Conservation (phyloP, 371 early-diverging fungal genomes). For the Circinella umbellata region DNA sequence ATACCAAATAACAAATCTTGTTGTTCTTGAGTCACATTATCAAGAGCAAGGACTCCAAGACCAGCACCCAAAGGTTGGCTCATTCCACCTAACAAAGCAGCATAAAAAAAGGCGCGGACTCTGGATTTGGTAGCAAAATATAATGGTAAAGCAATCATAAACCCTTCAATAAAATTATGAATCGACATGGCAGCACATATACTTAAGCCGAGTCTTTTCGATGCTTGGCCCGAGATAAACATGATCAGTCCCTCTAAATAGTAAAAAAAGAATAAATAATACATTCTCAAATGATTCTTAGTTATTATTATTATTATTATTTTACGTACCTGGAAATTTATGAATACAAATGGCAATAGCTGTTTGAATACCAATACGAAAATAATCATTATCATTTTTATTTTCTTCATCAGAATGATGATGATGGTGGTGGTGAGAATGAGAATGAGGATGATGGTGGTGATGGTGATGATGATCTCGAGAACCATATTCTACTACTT, state of each 20-base stretch:
- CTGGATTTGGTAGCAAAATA: conserved; percentile 69
- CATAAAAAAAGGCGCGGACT: conserved; percentile 63
- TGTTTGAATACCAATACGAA: conserved; percentile 73
- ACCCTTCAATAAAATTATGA: conserved; percentile 85
- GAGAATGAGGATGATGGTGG: too few relatives aligned
- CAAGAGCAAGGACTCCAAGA: conserved; percentile 54
- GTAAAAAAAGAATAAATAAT: background rate
- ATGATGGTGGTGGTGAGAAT: too few relatives aligned
- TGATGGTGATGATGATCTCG: conserved; percentile 10
- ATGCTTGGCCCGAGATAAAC: conserved; percentile 70
- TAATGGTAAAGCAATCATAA: conserved; percentile 78
- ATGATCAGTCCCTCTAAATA: conserved; percentile 76
- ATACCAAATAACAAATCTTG: conserved; percentile 56
- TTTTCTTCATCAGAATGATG: background rate
- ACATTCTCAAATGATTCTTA: too few relatives aligned
- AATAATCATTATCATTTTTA: conserved; percentile 17
- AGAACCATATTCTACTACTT: background rate
- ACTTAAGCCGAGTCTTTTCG: conserved; percentile 67
- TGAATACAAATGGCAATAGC: conserved; percentile 80
- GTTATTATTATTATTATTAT: background rate
- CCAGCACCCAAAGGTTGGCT: conserved; percentile 70
- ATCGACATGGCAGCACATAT: conserved; percentile 76
- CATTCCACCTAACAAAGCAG: conserved; percentile 70
- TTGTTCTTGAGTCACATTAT: conserved; percentile 41
- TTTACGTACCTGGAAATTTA: conserved; percentile 76